These are phyloP conservation scores for Gossypium laxum DNA, from an alignment of 441 rosid genomes.

Conservation along the genomic window DNA sequence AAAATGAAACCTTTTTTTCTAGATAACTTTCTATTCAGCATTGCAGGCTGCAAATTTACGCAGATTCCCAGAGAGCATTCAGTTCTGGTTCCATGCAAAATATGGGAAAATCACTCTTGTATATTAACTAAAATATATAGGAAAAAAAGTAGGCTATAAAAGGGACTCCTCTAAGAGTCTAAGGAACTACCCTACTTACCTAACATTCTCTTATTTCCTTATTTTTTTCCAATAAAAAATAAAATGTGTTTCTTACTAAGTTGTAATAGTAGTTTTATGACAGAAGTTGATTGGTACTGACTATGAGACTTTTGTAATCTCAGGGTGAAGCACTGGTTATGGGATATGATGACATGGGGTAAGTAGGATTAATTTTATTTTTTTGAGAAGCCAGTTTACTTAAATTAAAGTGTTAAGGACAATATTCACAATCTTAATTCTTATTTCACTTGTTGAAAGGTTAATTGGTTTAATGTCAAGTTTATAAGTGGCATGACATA, in stretches of 20 bases:
- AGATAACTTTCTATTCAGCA: neutral
- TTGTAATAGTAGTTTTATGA: neutral
- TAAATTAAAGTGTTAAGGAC: constrained; percentile 9
- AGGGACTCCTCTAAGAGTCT: neutral
- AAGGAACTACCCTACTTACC: neutral
- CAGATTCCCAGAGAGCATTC: neutral
- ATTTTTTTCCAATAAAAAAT: neutral
- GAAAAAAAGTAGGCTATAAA: neutral
- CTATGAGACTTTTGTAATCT: constrained; percentile 23
- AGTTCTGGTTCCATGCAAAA: neutral
- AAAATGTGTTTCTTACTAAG: neutral
- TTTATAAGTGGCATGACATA: neutral
- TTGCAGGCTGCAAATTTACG: neutral
- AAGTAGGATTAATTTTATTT: constrained; percentile 23
- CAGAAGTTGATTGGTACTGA: constrained; percentile 12
- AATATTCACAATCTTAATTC: constrained; percentile 11
- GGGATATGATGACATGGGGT: constrained; percentile 99
- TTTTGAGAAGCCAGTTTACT: neutral
- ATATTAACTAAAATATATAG: neutral
- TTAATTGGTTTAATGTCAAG: neutral
- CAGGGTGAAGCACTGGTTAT: constrained; percentile 97
- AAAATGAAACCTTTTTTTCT: neutral
- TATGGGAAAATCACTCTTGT: neutral
- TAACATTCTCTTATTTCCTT: neutral
- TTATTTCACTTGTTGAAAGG: neutral